Conservation (phyloP, 768 basidiomycete genomes). For the Brasilioporus rufonigricans region DNA sequence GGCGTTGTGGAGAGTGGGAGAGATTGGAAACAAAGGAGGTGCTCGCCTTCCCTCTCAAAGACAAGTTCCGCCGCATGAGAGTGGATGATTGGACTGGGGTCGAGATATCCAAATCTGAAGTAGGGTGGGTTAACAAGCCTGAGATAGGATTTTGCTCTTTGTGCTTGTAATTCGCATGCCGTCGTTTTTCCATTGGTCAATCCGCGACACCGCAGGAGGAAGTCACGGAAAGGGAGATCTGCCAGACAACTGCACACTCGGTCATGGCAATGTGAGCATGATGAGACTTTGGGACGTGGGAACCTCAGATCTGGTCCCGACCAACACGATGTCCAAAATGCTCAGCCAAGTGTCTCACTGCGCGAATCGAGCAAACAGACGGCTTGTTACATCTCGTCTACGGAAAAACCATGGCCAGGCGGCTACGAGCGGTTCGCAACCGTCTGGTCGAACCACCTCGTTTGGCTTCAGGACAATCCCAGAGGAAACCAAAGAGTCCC, state of each 20-base stretch:
- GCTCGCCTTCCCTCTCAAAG: neutral
- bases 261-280: no score
- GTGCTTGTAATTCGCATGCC: no score
- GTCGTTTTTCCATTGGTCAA: no score
- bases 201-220: no score
- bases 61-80: neutral
- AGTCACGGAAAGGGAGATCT: no score
- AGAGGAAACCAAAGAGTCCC: slow-evolving; percentile 79
- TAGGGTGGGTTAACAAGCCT: neutral
- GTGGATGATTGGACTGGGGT: neutral
- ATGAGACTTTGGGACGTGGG: neutral
- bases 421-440: slow-evolving; percentile 5
- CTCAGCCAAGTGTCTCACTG: slow-evolving; percentile 15
- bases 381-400: slow-evolving; percentile 7
- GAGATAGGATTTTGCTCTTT: neutral
- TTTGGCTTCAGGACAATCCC: slow-evolving; percentile 93
- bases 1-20: neutral
- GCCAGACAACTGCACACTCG: no score
- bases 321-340: slow-evolving; percentile 9
- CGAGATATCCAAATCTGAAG: neutral
- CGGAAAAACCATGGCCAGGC: slow-evolving; percentile 25
- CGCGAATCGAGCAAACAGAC: slow-evolving; percentile 12
- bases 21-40: neutral
- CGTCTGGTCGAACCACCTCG: slow-evolving; percentile 58
- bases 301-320: neutral